These are phyloP conservation scores for Oenanthe javanica DNA, from an alignment of 140 eudicot genomes.

Conservation along the genomic window DNA sequence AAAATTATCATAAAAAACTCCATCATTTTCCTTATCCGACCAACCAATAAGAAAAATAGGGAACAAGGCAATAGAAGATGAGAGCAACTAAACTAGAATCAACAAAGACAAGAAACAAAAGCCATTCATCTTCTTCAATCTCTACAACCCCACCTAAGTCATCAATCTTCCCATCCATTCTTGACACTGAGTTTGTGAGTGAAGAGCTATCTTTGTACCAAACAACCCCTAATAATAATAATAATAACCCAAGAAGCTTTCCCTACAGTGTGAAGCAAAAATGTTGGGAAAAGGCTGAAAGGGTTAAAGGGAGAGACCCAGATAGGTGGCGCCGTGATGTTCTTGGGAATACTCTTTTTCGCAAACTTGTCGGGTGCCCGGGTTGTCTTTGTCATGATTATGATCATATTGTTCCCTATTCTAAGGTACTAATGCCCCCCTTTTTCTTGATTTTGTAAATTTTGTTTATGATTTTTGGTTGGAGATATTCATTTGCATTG, in stretches of 20 bases:
- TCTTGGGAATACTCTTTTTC: conserved; percentile 64
- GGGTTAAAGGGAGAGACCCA: conserved; percentile 81
- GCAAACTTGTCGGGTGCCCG: conserved; percentile 70
- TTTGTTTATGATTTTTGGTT: too few relatives aligned
- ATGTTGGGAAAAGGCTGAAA: conserved; percentile 94
- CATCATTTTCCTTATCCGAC: background rate
- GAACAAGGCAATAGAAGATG: background rate
- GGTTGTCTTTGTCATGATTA: conserved; percentile 76
- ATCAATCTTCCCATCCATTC: background rate
- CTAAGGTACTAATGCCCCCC: background rate
- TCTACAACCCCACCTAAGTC: background rate
- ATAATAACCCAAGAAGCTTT: conserved; percentile 1
- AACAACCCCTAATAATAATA: background rate
- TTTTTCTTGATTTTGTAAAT: background rate
- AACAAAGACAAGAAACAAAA: background rate
- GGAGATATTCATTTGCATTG: background rate
- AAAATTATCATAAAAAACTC: too few relatives aligned
- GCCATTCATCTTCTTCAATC: background rate
- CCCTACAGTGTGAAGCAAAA: conserved; percentile 59
- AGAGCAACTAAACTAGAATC: background rate
- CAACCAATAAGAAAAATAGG: background rate
- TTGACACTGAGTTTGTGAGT: background rate
- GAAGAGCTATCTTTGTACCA: background rate
- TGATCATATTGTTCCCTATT: conserved; percentile 81
- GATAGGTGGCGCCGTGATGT: conserved; percentile 86